Percentiles rank a stretch among this genome's conserved stretches.
These are phyloP conservation scores for Calcarisporium arbuscula DNA, from an alignment of 2,329 filamentous ascomycete species.

Conservation along the genomic window DNA sequence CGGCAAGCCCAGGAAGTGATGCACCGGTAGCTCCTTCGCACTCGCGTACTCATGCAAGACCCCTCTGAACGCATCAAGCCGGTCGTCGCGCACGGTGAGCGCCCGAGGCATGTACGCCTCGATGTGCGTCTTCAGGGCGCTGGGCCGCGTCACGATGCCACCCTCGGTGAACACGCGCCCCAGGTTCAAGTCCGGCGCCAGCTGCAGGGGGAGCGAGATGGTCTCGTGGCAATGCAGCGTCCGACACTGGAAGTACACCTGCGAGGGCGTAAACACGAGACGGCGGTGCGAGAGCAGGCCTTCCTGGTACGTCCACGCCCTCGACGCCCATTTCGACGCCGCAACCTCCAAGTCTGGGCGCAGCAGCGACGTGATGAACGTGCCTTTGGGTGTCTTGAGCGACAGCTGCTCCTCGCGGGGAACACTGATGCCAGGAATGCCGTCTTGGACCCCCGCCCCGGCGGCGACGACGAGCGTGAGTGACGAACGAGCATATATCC, in stretches of 20 bases:
- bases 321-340: constrained; percentile 26
- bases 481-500: constrained; percentile 25
- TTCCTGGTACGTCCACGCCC: constrained; percentile 31
- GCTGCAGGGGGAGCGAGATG: constrained; percentile 24
- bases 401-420: constrained; percentile 28
- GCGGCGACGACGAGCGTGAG: constrained; percentile 30
- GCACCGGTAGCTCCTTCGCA: constrained; percentile 18
- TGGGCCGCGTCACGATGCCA: constrained; percentile 16
- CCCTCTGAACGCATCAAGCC: constrained; percentile 27
- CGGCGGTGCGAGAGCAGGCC: constrained; percentile 27
- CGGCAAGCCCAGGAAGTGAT: constrained; percentile 26
- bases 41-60: constrained; percentile 22
- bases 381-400: constrained; percentile 22
- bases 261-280: constrained; percentile 29
- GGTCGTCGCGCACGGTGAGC: constrained; percentile 19
- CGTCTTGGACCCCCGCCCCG: constrained; percentile 20
- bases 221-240: constrained; percentile 31
- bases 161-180: constrained; percentile 24
- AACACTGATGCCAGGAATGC: constrained; percentile 28
- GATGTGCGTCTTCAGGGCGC: constrained; percentile 21
- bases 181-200: constrained; percentile 22
- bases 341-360: constrained; percentile 28
- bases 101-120: constrained; percentile 24
- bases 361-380: constrained; percentile 29
- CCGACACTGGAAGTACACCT: constrained; percentile 32